Evolutionary conservation across 768 basidiomycete genomes (phyloP).

Genomic region (Xanthoconium purpureum): DNA sequence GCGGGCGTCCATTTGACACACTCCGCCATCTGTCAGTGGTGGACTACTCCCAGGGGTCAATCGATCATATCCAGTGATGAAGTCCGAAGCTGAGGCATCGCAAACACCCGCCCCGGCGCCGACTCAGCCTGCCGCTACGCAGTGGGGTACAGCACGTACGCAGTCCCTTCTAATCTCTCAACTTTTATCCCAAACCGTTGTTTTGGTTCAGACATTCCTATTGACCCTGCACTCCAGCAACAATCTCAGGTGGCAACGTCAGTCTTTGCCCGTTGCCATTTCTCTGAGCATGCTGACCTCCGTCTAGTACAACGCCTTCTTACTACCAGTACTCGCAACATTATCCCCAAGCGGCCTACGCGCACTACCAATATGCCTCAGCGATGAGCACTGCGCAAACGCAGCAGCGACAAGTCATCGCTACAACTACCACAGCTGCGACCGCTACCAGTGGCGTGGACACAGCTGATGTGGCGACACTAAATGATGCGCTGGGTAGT

Average conservation of each 20-base stretch:
- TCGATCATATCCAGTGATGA: no score
- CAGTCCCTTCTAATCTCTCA: conserved; percentile 17
- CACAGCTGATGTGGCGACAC: conserved; percentile 68
- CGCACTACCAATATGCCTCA: conserved; percentile 44
- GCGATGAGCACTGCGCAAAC: conserved; percentile 28
- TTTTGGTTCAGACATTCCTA: conserved; percentile 50
- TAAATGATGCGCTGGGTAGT: conserved; percentile 83
- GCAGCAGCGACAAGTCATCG: conserved; percentile 29
- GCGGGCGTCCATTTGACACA: no score
- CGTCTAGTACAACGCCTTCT: conserved; percentile 41
- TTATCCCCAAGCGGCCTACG: conserved; percentile 36
- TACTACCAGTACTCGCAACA: conserved; percentile 43
- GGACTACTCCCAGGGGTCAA: no score
- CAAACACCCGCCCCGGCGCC: conserved; percentile 34
- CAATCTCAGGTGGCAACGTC: conserved; percentile 49
- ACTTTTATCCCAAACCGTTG: background rate
- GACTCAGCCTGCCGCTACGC: conserved; percentile 25
- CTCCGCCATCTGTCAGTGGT: no score
- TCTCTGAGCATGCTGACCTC: conserved; percentile 3
- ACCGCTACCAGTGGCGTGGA: conserved; percentile 43
- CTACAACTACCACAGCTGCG: conserved; percentile 15
- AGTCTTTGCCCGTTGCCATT: conserved; percentile 14
- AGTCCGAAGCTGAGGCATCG: conserved; percentile 39
- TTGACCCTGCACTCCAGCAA: conserved; percentile 65
- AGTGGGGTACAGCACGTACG: conserved; percentile 42